Base-by-base conservation (phyloP, 495 filamentous ascomycete genomes). In the Lophiotrema nucula region DNA sequence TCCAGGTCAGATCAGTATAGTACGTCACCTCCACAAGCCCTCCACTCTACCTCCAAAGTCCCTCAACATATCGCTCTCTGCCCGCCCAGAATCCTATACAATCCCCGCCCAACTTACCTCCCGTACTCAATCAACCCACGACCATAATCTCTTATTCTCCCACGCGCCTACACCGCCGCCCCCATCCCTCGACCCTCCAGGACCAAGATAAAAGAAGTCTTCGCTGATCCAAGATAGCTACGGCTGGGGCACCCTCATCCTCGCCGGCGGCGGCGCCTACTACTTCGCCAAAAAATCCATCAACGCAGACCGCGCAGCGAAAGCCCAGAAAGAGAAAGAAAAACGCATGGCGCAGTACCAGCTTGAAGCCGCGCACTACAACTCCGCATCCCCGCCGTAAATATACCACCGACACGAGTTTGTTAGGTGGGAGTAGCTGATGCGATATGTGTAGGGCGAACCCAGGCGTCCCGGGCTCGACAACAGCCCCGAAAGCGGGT, bases 261-360 rank as follows among this genome's bases (percentile, higher is more conserved):
- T 89, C 66, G 87, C 88, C 53, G 93, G 92, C 68, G 93, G 89
- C 67, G 92, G 82, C 49, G 90, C 93, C 60, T 98, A 98, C 80
- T 89, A 89, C 76, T 96, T 96, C 72, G 95, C 93, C 51, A 98
- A 98, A 79, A 79, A 84, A 63, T 87, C 85, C 71, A 92, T 98
- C 78, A 92, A 97, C 65, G 88, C 87, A 60, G 89, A 96, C 74
- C 88, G 90, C 37, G 79, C 81, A 26, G 72, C 81, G 49, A 81
- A 89, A 61, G 84, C 88, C 50, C 82, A 89, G 56, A 82, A 84
- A 28, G 81, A 87, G 43, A 58, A 49, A 15, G 27, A 60, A 45
- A 59, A 57, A 31, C 63, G 64, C 13, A 13, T 56, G 8, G 26
- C 24, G 18, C 57, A 54, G 28, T 46, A 52, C 37, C 47, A 64